These are phyloP conservation scores for Nakaseomyces kungkrabaensis DNA, from an alignment of 1,139 yeast species.

Conservation along the genomic window DNA sequence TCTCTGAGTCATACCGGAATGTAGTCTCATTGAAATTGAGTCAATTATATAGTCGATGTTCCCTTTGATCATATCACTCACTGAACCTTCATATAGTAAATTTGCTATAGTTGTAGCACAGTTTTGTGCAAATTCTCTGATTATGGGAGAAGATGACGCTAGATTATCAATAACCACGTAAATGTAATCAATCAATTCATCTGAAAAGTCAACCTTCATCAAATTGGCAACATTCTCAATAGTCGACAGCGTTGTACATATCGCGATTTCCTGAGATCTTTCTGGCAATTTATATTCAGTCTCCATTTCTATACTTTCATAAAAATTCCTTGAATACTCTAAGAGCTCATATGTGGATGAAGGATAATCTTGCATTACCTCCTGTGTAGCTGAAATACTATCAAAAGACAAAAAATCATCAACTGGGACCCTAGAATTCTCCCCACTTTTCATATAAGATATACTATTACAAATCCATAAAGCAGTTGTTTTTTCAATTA, in stretches of 20 bases:
- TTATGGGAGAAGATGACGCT: conserved; percentile 37
- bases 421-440: neutral
- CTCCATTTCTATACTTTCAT: conserved; percentile 17
- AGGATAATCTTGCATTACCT: conserved; percentile 6
- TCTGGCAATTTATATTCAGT: conserved; percentile 11
- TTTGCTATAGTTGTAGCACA: conserved; percentile 41
- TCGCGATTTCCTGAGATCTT: conserved; percentile 10
- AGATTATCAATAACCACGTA: conserved; percentile 47
- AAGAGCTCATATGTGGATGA: conserved; percentile 16
- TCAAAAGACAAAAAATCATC: neutral
- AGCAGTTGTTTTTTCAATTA: conserved; percentile 15
- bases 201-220: conserved; percentile 35
- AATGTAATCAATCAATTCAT: conserved; percentile 44
- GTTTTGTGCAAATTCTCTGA: conserved; percentile 40
- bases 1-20: conserved; percentile 65
- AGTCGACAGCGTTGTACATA: conserved; percentile 29
- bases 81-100: conserved; percentile 46
- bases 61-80: conserved; percentile 45
- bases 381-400: neutral
- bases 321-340: conserved; percentile 23
- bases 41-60: conserved; percentile 80
- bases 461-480: conserved; percentile 29
- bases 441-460: conserved; percentile 16
- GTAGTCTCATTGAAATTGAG: conserved; percentile 55
- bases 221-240: conserved; percentile 34